Percentiles rank a stretch among this genome's conserved stretches.
phyloP scores from a whole-genome alignment of 495 filamentous ascomycete genomes.

The Trichoderma asperelloides region DNA sequence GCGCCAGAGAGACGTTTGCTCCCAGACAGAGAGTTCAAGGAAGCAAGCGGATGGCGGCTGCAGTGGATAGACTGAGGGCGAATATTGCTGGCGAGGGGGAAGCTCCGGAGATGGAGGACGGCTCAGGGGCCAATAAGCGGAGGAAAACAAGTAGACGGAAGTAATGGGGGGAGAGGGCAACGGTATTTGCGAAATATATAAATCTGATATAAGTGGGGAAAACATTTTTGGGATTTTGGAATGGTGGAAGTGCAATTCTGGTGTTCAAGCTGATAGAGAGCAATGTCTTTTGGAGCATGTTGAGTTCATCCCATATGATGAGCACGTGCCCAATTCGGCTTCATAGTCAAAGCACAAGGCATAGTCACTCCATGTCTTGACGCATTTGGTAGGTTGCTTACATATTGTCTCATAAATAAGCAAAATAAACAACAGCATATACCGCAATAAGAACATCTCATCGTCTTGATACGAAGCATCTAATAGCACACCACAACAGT shows the following conservation, averaged over 20 bases:
- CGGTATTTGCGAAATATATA: neutral
- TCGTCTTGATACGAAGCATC: neutral
- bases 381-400: neutral
- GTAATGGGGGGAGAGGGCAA: neutral
- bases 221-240: neutral
- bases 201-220: neutral
- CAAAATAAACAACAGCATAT: too few species aligned
- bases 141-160: conserved; percentile 13
- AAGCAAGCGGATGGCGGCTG: conserved; percentile 77
- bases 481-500: neutral
- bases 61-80: conserved; percentile 55
- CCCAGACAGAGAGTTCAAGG: conserved; percentile 57
- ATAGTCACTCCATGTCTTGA: neutral
- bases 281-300: too few species aligned
- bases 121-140: conserved; percentile 10
- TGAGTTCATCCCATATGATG: neutral
- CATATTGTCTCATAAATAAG: neutral
- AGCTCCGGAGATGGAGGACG: conserved; percentile 16
- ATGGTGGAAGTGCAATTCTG: neutral
- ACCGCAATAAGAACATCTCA: too few species aligned
- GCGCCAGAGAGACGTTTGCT: conserved; percentile 60
- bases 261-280: neutral
- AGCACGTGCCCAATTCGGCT: neutral
- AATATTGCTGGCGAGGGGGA: conserved; percentile 19
- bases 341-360: neutral